Evolutionary conservation across 352 stramenopile genomes (phyloP), one percentile per base, ranked within the genome.

Genomic region (Phytophthora capsici): DNA sequence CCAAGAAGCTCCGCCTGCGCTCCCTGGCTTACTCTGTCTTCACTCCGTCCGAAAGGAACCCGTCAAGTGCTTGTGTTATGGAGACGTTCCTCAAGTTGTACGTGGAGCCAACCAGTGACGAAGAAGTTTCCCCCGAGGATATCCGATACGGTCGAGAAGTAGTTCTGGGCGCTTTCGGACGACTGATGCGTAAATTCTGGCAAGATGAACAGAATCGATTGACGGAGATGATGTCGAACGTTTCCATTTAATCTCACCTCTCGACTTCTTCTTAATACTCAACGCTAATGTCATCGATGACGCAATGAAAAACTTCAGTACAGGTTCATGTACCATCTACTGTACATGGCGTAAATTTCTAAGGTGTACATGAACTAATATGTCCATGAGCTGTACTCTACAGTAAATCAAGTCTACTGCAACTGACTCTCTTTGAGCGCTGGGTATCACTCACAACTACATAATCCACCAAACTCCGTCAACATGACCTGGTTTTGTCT

Each of bases 111-210:
- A 17, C 23, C 5, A 34, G 7, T 40, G 51, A 8, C 4, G 19
- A 51, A 10, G 19, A 38, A 6, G 32, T 51, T 8, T 41, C 25
- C 4, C 2, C 17, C 1, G 52, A 51, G 34, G 59, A 68, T 12
- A 12, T 68, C 13, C 59, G 10, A n/a, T 12, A 68, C 22, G 51
- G 20, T 12, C 41, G 52, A 57, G 63, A 71, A 25, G 41, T 62
- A 4, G 41, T 71, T 20, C 26, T 66, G 6, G 30, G 56, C 1
- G 20, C 38, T 4, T 56, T 62, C 22, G 36, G 47, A 2, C 37
- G 48, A 30, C 16, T 55, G 3, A 53, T 66, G 55, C 55, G 63
- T 19, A n/a, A 22, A 19, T 71, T 57, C 30, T 71, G 63, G 63
- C 55, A 64, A 47, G 9, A 20, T 10, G 32, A 71, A 14, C 55